These are phyloP conservation scores for Alloteropsis semialata DNA, from an alignment of 176 grass and related monocot genomes.

Conservation along the genomic window DNA sequence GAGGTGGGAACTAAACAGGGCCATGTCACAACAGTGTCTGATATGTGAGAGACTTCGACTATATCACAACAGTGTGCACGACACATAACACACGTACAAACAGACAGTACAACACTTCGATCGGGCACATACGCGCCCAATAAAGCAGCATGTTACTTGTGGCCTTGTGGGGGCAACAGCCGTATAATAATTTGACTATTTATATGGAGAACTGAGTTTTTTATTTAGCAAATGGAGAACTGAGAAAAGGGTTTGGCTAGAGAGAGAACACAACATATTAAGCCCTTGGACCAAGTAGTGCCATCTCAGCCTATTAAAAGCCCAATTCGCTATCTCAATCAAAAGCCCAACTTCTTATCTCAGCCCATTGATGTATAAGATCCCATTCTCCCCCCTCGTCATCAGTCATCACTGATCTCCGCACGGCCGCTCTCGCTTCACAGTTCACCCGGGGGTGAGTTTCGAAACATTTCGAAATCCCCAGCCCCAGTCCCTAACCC, in stretches of 20 bases:
- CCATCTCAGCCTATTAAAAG: slow-evolving; percentile 4
- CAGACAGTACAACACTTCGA: too few relatives aligned
- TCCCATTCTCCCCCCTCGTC: background rate
- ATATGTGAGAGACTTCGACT: too few relatives aligned
- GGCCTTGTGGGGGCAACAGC: too few relatives aligned
- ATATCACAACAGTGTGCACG: too few relatives aligned
- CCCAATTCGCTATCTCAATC: background rate
- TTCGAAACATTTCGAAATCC: slow-evolving; percentile 44
- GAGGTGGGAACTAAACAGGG: too few relatives aligned
- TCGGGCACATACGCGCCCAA: too few relatives aligned
- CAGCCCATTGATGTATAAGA: background rate
- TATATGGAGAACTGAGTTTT: too few relatives aligned
- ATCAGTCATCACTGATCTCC: background rate
- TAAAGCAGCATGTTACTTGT: too few relatives aligned
- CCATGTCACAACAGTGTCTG: too few relatives aligned
- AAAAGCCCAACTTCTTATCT: background rate
- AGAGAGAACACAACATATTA: background rate
- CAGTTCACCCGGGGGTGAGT: background rate
- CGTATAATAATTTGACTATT: too few relatives aligned
- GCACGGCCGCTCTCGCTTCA: background rate
- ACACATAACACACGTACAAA: too few relatives aligned
- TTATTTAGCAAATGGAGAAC: too few relatives aligned
- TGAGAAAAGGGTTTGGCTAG: background rate
- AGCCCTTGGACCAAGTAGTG: background rate
- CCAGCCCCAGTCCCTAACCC: background rate